Evolutionary conservation across 2,329 filamentous ascomycete genomes (phyloP), one percentile per base, ranked within the genome.

Genomic region (Madurella fahalii): DNA sequence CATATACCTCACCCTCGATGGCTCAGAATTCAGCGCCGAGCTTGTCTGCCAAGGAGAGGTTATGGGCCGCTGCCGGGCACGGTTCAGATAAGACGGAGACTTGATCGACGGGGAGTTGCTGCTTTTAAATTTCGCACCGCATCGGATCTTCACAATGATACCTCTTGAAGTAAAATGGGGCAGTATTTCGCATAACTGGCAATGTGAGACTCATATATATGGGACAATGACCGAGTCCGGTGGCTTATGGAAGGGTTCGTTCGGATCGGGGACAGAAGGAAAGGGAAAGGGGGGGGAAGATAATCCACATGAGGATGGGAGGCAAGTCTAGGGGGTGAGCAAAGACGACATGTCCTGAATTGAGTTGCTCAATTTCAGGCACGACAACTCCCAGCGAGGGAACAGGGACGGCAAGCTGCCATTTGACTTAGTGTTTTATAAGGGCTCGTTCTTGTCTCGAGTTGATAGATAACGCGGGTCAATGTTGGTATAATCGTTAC

Each of bases 31-130:
- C 78, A 97, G 94, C 65, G 94, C 94, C 50, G 94, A 97, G 76
- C 78, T 99, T 40, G 93, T 97, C n/a, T 99, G 94, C 75, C 94
- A 99, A 72, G 94, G 94, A 67, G 94, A 97, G 73, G 91, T 99
- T 62, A 99, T 97, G 94, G 94, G 94, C 62, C 86, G 93, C 61
- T 97, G 93, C 82, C 87, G 92, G 60, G 89, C 93, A 56, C 84
- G 91, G 69, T 97, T 97, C 80, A 79, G 83, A 72, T 86, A 76
- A 70, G 20, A 44, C 17, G 49, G 54, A 45, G 25, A 53, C 42
- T 16, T 44, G 40, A 45, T 42, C 42, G 56, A 47, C n/a, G 34
- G 25, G 57, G 56, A 55, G 47, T 61, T 61, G 31, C 47, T 57
- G 45, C 40, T 56, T 53, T 55, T 56, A 13, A 13, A 53, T 58